Percentiles rank a stretch among this genome's conserved stretches.
phyloP scores from a whole-genome alignment of 305 asterid species.

The Withania somnifera region DNA sequence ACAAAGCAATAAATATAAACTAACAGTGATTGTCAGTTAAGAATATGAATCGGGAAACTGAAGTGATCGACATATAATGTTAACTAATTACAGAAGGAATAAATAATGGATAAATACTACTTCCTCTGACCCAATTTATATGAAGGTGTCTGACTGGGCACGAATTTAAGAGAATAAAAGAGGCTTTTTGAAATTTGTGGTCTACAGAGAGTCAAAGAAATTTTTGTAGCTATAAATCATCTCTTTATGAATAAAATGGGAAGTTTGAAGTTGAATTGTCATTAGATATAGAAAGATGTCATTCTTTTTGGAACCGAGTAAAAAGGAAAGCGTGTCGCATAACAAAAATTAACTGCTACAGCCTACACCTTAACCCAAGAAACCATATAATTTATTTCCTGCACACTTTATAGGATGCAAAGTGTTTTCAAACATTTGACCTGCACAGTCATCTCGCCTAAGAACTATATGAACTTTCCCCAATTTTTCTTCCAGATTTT shows the following conservation, averaged over 20 bases:
- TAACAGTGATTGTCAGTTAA: background rate
- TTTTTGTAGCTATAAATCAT: background rate
- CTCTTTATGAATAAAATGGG: background rate
- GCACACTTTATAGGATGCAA: background rate
- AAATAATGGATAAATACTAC: background rate
- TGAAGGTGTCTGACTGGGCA: background rate
- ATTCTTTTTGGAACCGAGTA: background rate
- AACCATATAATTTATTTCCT: background rate
- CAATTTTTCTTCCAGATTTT: background rate
- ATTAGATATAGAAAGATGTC: background rate
- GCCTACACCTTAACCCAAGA: background rate
- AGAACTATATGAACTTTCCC: background rate
- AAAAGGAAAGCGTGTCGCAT: too few relatives aligned
- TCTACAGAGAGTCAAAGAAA: background rate
- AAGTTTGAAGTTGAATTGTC: background rate
- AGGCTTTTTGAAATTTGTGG: background rate
- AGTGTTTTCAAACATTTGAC: background rate
- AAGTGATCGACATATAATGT: background rate
- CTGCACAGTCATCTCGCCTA: background rate
- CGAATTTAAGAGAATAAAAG: background rate
- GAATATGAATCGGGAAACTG: background rate
- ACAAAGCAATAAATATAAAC: background rate
- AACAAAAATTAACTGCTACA: background rate
- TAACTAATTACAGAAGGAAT: background rate
- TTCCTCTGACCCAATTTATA: background rate